phyloP scores from a whole-genome alignment of 805 yeast genomes.

The Hanseniaspora pseudoguilliermondii region DNA sequence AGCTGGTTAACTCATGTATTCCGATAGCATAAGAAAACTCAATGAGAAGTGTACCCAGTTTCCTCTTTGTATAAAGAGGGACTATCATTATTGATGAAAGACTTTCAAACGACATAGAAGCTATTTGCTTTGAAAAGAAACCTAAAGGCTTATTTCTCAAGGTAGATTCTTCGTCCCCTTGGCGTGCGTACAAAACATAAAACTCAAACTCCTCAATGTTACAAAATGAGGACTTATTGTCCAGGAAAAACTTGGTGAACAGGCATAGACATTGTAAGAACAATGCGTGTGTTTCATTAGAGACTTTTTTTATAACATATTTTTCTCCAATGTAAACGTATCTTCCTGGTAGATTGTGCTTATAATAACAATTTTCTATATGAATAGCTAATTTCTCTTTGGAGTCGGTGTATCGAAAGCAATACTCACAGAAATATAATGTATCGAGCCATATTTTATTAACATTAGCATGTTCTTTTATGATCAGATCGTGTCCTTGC shows the following conservation, averaged over 20 bases:
- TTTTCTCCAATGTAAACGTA: constrained; percentile 51
- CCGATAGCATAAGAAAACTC: constrained; percentile 75
- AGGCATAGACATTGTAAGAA: constrained; percentile 75
- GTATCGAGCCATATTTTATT: constrained; percentile 40
- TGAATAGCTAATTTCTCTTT: constrained; percentile 40
- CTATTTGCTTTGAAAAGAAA: constrained; percentile 76
- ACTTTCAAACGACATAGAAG: constrained; percentile 67
- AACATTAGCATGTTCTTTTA: neutral
- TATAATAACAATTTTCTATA: constrained; percentile 33
- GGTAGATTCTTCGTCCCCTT: neutral
- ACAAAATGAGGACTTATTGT: constrained; percentile 78
- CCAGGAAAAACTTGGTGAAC: constrained; percentile 77
- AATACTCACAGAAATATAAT: constrained; percentile 62
- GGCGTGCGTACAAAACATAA: constrained; percentile 52
- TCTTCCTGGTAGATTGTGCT: constrained; percentile 44
- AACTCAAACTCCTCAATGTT: constrained; percentile 68
- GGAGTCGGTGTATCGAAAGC: constrained; percentile 66
- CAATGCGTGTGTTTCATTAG: constrained; percentile 49
- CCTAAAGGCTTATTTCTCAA: constrained; percentile 55
- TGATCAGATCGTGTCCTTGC: neutral
- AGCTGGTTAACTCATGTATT: neutral
- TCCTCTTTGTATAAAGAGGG: constrained; percentile 79
- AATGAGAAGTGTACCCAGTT: constrained; percentile 66
- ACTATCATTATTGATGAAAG: constrained; percentile 82
- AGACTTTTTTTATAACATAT: constrained; percentile 49